Conservation (phyloP, 1,284 basidiomycete genomes). For the Anthracocystis setariae region DNA sequence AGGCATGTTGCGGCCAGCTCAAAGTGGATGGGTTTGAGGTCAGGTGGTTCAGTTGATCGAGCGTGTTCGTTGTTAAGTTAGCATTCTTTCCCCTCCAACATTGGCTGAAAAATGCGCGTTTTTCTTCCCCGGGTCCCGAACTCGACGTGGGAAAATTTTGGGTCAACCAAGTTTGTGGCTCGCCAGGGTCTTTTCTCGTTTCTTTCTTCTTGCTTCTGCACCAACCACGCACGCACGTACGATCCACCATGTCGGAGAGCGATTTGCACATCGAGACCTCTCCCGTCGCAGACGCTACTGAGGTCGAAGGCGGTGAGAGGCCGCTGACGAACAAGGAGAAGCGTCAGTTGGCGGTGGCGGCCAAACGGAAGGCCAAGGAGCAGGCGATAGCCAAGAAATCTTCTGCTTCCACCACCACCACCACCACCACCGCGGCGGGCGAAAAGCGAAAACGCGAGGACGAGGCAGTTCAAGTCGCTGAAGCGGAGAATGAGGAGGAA, state of each 20-base stretch:
- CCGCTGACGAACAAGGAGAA: constrained; percentile 61
- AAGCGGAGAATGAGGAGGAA: constrained; percentile 30
- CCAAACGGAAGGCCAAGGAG: constrained; percentile 46
- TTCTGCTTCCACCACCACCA: not conserved
- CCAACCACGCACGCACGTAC: not conserved
- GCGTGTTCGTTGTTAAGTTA: too few relatives aligned
- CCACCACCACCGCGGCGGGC: not conserved
- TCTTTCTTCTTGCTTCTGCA: not conserved
- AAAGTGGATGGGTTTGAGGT: too few relatives aligned
- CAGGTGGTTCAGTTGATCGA: too few relatives aligned
- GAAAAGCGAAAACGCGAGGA: constrained; percentile 72
- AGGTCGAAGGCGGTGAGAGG: constrained; percentile 2
- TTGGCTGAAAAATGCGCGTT: not conserved
- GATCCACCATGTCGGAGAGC: constrained; percentile 8
- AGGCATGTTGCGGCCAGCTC: too few relatives aligned
- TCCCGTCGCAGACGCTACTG: not conserved
- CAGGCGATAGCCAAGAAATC: constrained; percentile 9
- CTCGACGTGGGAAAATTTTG: not conserved
- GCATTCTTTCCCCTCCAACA: not conserved
- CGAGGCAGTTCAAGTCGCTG: constrained; percentile 71
- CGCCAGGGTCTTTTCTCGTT: not conserved
- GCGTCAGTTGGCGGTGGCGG: constrained; percentile 43
- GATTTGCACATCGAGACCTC: too few relatives aligned
- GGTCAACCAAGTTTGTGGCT: not conserved
- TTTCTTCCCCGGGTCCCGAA: not conserved